Conservation (phyloP, 2,329 filamentous ascomycete genomes). For the Coniella lustricola region DNA sequence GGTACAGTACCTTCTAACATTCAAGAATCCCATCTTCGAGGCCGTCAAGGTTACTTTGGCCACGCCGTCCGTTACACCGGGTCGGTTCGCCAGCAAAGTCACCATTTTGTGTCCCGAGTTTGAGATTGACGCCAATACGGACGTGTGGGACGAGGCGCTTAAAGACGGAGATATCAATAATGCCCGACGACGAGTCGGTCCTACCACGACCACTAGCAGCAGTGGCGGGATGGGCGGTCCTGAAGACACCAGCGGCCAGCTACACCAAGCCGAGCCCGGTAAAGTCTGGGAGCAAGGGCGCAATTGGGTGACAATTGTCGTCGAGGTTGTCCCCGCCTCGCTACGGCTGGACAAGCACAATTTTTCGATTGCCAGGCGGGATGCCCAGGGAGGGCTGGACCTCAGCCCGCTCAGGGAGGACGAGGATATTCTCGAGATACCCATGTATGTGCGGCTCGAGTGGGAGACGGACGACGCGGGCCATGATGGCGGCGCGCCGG, state of each 20-base stretch:
- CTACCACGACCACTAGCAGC: not conserved
- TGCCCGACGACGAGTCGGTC: too few relatives aligned
- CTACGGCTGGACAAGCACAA: slow-evolving; percentile 32
- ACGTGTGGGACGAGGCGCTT: slow-evolving; percentile 80
- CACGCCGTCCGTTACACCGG: slow-evolving; percentile 72
- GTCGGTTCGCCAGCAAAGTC: slow-evolving; percentile 68
- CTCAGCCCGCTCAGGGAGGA: slow-evolving; percentile 47
- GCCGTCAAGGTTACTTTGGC: slow-evolving; percentile 80
- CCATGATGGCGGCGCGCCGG: slow-evolving; percentile 48
- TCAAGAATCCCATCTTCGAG: slow-evolving; percentile 93
- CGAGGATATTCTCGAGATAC: slow-evolving; percentile 73
- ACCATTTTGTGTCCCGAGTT: slow-evolving; percentile 94
- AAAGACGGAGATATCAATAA: slow-evolving; percentile 37
- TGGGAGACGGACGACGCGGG: slow-evolving; percentile 67
- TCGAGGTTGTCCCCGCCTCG: slow-evolving; percentile 73
- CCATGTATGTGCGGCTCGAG: slow-evolving; percentile 86
- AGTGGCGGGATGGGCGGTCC: slow-evolving; percentile 14
- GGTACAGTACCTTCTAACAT: slow-evolving; percentile 77
- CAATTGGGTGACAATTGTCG: slow-evolving; percentile 90
- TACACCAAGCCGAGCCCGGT: slow-evolving; percentile 69
- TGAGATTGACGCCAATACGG: slow-evolving; percentile 87
- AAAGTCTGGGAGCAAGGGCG: slow-evolving; percentile 94
- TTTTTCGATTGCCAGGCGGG: slow-evolving; percentile 16
- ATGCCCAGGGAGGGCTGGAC: slow-evolving; percentile 32
- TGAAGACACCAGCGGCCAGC: slow-evolving; percentile 35